Evolutionary conservation across 1,284 basidiomycete genomes (phyloP).

Genomic region (Ceratobasidium sp.): DNA sequence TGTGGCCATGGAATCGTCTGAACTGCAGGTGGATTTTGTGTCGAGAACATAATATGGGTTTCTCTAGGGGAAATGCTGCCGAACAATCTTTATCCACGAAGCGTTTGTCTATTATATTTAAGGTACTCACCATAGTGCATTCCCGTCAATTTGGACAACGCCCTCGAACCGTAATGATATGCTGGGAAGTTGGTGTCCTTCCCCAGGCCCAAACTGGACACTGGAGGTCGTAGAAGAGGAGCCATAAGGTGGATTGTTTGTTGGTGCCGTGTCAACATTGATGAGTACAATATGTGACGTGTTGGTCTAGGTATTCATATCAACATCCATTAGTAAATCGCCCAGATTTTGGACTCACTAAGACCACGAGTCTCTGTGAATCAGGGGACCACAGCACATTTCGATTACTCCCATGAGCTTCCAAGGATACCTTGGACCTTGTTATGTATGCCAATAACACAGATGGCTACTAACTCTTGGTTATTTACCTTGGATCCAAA

Average conservation of each 20-base stretch:
- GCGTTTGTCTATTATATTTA: slow-evolving; percentile 27
- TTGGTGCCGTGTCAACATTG: slow-evolving; percentile 64
- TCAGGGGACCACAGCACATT: slow-evolving; percentile 80
- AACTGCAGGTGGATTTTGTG: slow-evolving; percentile 68
- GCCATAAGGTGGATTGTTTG: slow-evolving; percentile 59
- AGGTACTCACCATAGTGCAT: slow-evolving; percentile 64
- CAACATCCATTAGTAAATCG: slow-evolving; percentile 8
- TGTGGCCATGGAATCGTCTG: slow-evolving; percentile 80
- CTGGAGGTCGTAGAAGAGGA: slow-evolving; percentile 59
- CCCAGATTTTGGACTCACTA: slow-evolving; percentile 55
- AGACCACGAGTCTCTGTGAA: slow-evolving; percentile 74
- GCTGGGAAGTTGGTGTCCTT: slow-evolving; percentile 68
- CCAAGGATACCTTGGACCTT: slow-evolving; percentile 74
- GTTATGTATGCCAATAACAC: slow-evolving; percentile 75
- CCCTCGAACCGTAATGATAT: slow-evolving; percentile 76
- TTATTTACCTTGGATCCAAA: slow-evolving; percentile 1
- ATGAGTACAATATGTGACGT: slow-evolving; percentile 79
- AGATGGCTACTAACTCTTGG: slow-evolving; percentile 64
- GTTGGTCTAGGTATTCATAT: slow-evolving; percentile 62
- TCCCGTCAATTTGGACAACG: slow-evolving; percentile 77
- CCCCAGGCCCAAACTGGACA: slow-evolving; percentile 76
- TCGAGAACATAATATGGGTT: slow-evolving; percentile 72
- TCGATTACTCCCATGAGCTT: slow-evolving; percentile 78
- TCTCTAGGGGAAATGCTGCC: slow-evolving; percentile 72
- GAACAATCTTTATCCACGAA: slow-evolving; percentile 18